A percentile compares a stretch with the other conserved stretches of the same genome.
phyloP scores from a whole-genome alignment of 352 stramenopile genomes.

The Globisporangium barbulae region DNA sequence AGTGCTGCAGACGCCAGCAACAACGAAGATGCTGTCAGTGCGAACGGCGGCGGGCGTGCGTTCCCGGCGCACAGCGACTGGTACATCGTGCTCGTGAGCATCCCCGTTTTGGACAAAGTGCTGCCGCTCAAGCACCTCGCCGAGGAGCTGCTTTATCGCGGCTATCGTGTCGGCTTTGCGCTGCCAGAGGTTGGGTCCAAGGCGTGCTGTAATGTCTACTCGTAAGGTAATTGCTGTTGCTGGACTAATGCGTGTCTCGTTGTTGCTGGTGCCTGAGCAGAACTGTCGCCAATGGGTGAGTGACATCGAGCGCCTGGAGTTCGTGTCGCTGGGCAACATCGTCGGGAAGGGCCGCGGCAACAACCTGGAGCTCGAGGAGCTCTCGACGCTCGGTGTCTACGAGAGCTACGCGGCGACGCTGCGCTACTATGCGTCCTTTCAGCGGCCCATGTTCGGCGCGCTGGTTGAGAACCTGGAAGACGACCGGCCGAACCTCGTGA shows the following conservation, averaged over 20 bases:
- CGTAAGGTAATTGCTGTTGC: not conserved
- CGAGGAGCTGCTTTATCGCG: constrained; percentile 65
- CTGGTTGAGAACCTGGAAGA: constrained; percentile 61
- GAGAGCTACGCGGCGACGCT: constrained; percentile 64
- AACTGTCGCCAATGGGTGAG: constrained; percentile 76
- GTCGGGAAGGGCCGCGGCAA: constrained; percentile 30
- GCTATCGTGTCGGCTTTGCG: constrained; percentile 75
- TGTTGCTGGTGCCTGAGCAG: constrained; percentile 16
- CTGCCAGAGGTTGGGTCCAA: constrained; percentile 52
- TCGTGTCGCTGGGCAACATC: constrained; percentile 75
- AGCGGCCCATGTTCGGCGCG: constrained; percentile 64
- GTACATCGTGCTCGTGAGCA: constrained; percentile 82
- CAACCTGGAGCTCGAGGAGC: constrained; percentile 26
- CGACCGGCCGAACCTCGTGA: constrained; percentile 60
- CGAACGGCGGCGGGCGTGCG: not conserved
- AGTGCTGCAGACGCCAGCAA: not conserved
- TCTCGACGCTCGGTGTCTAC: constrained; percentile 46
- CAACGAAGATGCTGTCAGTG: not conserved
- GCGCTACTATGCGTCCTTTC: constrained; percentile 75
- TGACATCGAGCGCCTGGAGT: constrained; percentile 74
- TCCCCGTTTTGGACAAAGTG: constrained; percentile 82
- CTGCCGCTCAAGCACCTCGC: constrained; percentile 78
- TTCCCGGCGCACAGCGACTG: constrained; percentile 26
- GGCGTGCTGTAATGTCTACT: not conserved
- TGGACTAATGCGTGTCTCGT: not conserved